These are phyloP conservation scores for Penicillium sp. DNA, from an alignment of 2,329 filamentous ascomycete species.

Conservation along the genomic window DNA sequence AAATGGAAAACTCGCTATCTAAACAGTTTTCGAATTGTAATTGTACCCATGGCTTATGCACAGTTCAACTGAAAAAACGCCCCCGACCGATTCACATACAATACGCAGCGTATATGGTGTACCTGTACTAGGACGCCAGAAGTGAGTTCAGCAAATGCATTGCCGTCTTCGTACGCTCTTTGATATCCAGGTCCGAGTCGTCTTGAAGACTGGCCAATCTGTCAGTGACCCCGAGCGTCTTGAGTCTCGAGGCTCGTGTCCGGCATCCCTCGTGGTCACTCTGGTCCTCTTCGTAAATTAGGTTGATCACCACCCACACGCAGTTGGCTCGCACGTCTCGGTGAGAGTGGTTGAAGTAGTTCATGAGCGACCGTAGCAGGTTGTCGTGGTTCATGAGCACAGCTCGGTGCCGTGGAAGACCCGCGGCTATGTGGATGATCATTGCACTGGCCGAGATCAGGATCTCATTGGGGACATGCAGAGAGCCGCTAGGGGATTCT, in stretches of 20 bases:
- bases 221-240: slow-evolving; percentile 64
- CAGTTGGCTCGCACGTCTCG: slow-evolving; percentile 70
- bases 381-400: slow-evolving; percentile 70
- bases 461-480: slow-evolving; percentile 54
- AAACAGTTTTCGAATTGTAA: neutral
- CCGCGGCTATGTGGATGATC: slow-evolving; percentile 82
- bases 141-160: slow-evolving; percentile 59
- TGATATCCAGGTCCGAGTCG: slow-evolving; percentile 74
- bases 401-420: slow-evolving; percentile 70
- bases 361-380: slow-evolving; percentile 66
- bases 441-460: slow-evolving; percentile 74
- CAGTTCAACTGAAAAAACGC: neutral
- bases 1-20: neutral
- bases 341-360: slow-evolving; percentile 67
- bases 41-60: slow-evolving; percentile 2
- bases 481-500: slow-evolving; percentile 27
- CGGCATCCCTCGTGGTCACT: slow-evolving; percentile 61
- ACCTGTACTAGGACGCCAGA: neutral
- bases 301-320: slow-evolving; percentile 78
- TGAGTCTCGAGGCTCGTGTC: slow-evolving; percentile 63
- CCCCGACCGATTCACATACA: neutral
- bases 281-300: slow-evolving; percentile 75
- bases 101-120: neutral
- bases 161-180: slow-evolving; percentile 77
- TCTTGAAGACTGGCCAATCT: slow-evolving; percentile 59